A percentile compares a stretch with the other conserved stretches of the same genome.
Evolutionary conservation across 2,329 filamentous ascomycete species (phyloP).

Genomic region (Fusarium pininemorale): DNA sequence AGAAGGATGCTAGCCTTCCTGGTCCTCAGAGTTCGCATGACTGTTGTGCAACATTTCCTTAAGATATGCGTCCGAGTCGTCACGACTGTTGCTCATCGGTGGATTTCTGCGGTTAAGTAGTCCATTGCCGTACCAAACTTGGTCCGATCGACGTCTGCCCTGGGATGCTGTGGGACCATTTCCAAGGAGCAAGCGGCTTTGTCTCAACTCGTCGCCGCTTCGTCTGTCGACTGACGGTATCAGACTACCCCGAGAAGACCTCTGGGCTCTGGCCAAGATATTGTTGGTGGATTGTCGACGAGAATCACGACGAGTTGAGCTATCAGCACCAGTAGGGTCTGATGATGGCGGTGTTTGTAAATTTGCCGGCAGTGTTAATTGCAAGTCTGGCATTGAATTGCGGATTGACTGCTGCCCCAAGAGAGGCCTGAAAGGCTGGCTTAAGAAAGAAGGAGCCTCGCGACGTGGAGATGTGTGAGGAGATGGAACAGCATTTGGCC

Average conservation of each 20-base stretch:
- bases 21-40: conserved; percentile 10
- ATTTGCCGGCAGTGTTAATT: neutral
- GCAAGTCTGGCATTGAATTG: neutral
- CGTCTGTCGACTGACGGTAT: neutral
- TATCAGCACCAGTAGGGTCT: conserved; percentile 16
- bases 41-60: conserved; percentile 25
- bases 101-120: conserved; percentile 6
- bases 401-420: neutral
- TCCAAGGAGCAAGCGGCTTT: conserved; percentile 19
- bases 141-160: conserved; percentile 13
- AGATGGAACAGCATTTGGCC: neutral
- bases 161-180: neutral
- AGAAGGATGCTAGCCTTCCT: conserved; percentile 38
- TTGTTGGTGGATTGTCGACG: conserved; percentile 1
- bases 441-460: neutral
- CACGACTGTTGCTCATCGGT: conserved; percentile 9
- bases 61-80: conserved; percentile 13
- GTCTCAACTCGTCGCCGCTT: conserved; percentile 14
- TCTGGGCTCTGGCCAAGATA: conserved; percentile 2
- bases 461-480: conserved; percentile 13
- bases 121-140: conserved; percentile 15
- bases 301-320: conserved; percentile 1
- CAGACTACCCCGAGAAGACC: neutral
- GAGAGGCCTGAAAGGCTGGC: conserved; percentile 14
- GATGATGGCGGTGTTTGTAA: conserved; percentile 43